Base-by-base conservation (phyloP, 805 yeast species). In the Metschnikowia amazonensis region DNA sequence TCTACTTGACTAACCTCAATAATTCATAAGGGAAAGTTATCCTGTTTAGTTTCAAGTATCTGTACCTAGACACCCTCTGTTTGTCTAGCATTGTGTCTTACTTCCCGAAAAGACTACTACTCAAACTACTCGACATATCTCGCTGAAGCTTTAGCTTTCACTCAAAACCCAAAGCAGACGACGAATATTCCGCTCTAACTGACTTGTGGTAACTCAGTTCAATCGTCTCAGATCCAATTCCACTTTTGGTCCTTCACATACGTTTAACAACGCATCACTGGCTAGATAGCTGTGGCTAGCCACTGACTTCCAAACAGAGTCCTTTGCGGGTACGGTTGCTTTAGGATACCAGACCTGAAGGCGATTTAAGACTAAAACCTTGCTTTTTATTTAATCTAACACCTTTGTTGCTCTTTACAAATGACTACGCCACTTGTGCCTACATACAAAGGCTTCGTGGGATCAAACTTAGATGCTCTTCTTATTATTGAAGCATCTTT, bases 391-490 rank as follows among this genome's bases (percentile, higher is more conserved):
- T 4, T 7, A 32, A 20, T 20, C 16, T 14, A 27, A 13, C 36
- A 21, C 27, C 27, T 21, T 21, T 13, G 18, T 24, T 21, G 17
- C 13, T 13, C 21, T 14, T 10, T 32, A 11, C 36, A 21, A 20
- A 45, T 45, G 48, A 8, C 43, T 4, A 4, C 36, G n/a, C 49
- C 33, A 18, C 38, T 50, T 23, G 24, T 23, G 16, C 52, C 55
- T 2, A 47, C 55, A 14, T 51, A 35, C 37, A 66, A 66, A 43
- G 94, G 97, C 4, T 89, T 82, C 58, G 84, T 90, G 35, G 85
- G 84, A 13, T 80, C 89, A 25, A 86, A 95, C 18, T 79, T 79
- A 47, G 97, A 90, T 60, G 96, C 97, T 1, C 69, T 90, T 40
- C 62, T 87, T 3, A 75, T 90, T 5, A 77, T 90, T 38, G 96